A percentile compares a stretch with the other conserved stretches of the same genome.
Conservation (phyloP, 257 asterid species). For the Nicotiana obtusifolia region DNA sequence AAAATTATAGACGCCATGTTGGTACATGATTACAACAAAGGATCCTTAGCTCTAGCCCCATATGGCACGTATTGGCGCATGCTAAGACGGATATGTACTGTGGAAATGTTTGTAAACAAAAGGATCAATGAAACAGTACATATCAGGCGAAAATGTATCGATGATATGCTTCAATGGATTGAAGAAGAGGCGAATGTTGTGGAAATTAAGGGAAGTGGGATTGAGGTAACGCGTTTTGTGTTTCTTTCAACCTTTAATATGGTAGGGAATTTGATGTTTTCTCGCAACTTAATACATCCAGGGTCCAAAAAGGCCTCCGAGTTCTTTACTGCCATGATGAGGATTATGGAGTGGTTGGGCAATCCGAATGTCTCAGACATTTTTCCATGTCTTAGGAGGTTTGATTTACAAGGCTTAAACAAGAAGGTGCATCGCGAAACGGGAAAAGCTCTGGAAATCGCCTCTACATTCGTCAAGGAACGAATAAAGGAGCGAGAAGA, state of each 20-base stretch:
- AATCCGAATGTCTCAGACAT: slow-evolving; percentile 42
- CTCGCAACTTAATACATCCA: slow-evolving; percentile 40
- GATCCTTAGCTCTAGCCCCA: slow-evolving; percentile 32
- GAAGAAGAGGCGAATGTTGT: slow-evolving; percentile 7
- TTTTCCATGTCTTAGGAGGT: slow-evolving; percentile 37
- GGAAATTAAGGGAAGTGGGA: neutral
- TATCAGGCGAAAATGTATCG: slow-evolving; percentile 33
- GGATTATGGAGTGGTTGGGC: slow-evolving; percentile 32
- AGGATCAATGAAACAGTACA: slow-evolving; percentile 29
- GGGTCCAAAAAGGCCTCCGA: slow-evolving; percentile 34
- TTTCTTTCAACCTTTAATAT: slow-evolving; percentile 47
- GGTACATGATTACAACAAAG: slow-evolving; percentile 29
- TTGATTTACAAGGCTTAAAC: slow-evolving; percentile 44
- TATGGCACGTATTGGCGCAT: slow-evolving; percentile 43
- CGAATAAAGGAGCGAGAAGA: slow-evolving; percentile 11
- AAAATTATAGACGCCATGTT: slow-evolving; percentile 32
- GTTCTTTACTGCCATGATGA: slow-evolving; percentile 36
- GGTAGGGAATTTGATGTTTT: slow-evolving; percentile 48
- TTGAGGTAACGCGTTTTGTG: slow-evolving; percentile 26
- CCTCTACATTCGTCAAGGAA: slow-evolving; percentile 36
- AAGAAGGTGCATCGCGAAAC: slow-evolving; percentile 27
- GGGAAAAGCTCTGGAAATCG: slow-evolving; percentile 29
- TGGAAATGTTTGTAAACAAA: slow-evolving; percentile 34
- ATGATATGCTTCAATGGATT: slow-evolving; percentile 37
- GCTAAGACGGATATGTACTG: slow-evolving; percentile 36